Base-by-base conservation (phyloP, 306 rosid genomes). In the Heteromeles arbutifolia region DNA sequence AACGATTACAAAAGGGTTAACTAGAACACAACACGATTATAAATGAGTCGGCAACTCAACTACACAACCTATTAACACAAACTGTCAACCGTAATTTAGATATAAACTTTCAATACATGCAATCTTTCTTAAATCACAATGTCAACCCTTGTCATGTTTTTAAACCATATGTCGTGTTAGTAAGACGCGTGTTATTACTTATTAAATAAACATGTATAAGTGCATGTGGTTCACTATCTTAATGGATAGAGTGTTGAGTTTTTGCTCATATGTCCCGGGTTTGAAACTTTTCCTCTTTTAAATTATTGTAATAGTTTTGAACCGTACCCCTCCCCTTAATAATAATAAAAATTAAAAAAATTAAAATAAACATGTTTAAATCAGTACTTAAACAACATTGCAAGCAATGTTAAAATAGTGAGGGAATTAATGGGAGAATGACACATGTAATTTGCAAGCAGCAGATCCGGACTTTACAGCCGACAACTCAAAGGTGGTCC, bases 391-490 rank as follows among this genome's bases (percentile, higher is more conserved):
- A 24, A 58, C 64, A 58, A 58, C 31, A 24, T 11, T 28, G 50
- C 37, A 69, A 77, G 64, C 53, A 77, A 78, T 78, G 65, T 28
- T 15, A 25, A 31, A 28, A 29, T 44, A 59, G 1, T 3, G 34
- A 22, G 63, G 19, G 32, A 13, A 59, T 24, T 61, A 61, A 57
- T 26, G 34, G 4, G 34, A 61, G 54, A 48, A 57, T 22, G 29
- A 57, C 54, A 4, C 19, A 0, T 41, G 15, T 28, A 69, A 54
- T 39, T 18, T 53, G 50, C 25, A 37, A 56, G 76, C 68, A 4
- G 70, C 74, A 67, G 74, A 73, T 66, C 82, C 61, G 18, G 74
- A 77, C 82, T 59, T 26, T 12, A 64, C 79, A 77, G 73, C 85
- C 76, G 85, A 82, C 82, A 68, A 58, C 32, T 53, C 13, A 39